Base-by-base conservation (phyloP, 1,139 yeast genomes). In the Suzukiozyma palmioleophila region DNA sequence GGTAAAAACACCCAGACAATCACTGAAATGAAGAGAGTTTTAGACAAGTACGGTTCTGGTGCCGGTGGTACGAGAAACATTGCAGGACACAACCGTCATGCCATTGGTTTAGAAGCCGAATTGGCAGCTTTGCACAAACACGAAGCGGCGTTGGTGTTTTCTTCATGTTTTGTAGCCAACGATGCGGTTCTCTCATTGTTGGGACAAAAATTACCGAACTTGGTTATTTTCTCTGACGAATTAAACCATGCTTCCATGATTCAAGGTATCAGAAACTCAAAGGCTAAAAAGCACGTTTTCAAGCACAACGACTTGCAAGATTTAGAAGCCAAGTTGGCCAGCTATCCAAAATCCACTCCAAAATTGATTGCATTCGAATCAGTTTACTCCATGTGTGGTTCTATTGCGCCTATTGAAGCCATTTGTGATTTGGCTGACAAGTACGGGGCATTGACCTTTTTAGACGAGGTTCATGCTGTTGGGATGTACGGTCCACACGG, bases 401-500 rank as follows among this genome's bases (percentile, higher is more conserved):
- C 96, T 12, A 87, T 94, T 47, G 84, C 96, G 22, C 97, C 97
- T 37, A 92, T 92, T 55, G 88, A 85, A 56, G 81, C 78, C 49
- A 89, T 94, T 50, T 92, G 97, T 62, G 96, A 89, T 55, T 74
- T 92, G 57, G 99, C 99, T 36, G 96, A 90, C 42, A 89, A 92
- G 66, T 92, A 94, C 61, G 97, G 97, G 45, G 97, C 97, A 33
- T 67, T 92, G 54, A 92, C 99, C 33, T 92, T 92, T 64, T 74
- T 94, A 59, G 99, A 92, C 62, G 99, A 92, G 65, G 99, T 92
- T 35, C 99, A 92, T 59, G 97, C 98, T 33, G 97, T 94, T 39
- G 99, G 99, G 41, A 79, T 92, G 84, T 92, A 92, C 61, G 98
- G 98, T 56, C 97, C 98, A 45, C 96, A 87, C 56, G 99, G 99